phyloP scores from a whole-genome alignment of 1,139 yeast genomes.

The Kodamaea sp. region DNA sequence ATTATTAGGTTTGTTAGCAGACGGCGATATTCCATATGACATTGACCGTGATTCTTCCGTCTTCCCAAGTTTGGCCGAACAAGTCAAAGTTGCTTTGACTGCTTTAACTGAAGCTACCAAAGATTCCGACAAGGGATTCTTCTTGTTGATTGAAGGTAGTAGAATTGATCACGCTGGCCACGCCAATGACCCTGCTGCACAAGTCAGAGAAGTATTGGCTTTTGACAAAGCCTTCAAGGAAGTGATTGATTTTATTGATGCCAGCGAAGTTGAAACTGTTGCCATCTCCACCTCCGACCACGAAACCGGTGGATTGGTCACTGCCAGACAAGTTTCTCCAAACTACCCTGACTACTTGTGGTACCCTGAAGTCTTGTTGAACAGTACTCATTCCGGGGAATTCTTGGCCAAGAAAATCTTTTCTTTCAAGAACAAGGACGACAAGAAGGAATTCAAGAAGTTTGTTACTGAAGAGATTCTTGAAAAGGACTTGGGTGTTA shows the following conservation, averaged over 20 bases:
- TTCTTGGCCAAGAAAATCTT: constrained; percentile 21
- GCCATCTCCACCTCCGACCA: constrained; percentile 31
- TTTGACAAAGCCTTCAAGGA: constrained; percentile 27
- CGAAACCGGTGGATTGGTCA: constrained; percentile 35
- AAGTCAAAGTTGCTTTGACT: constrained; percentile 25
- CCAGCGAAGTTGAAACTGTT: constrained; percentile 24
- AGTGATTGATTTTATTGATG: constrained; percentile 24
- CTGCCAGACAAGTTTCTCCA: constrained; percentile 69
- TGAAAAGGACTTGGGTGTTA: constrained; percentile 23
- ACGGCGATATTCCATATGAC: constrained; percentile 27
- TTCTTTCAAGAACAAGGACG: constrained; percentile 6
- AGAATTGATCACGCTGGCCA: constrained; percentile 33
- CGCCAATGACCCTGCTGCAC: constrained; percentile 33
- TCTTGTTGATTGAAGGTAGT: constrained; percentile 28
- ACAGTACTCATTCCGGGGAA: constrained; percentile 28
- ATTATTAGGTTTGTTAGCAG: constrained; percentile 28
- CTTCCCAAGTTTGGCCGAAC: constrained; percentile 28
- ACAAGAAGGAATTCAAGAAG: constrained; percentile 8
- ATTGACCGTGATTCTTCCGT: constrained; percentile 24
- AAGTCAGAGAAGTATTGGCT: constrained; percentile 48
- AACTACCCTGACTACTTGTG: constrained; percentile 30
- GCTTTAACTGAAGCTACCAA: constrained; percentile 26
- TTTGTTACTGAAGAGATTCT: constrained; percentile 17
- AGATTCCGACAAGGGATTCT: constrained; percentile 27
- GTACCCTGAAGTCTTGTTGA: constrained; percentile 26